Conservation (phyloP, 345 rosid genomes). For the Carallia brachiata region DNA sequence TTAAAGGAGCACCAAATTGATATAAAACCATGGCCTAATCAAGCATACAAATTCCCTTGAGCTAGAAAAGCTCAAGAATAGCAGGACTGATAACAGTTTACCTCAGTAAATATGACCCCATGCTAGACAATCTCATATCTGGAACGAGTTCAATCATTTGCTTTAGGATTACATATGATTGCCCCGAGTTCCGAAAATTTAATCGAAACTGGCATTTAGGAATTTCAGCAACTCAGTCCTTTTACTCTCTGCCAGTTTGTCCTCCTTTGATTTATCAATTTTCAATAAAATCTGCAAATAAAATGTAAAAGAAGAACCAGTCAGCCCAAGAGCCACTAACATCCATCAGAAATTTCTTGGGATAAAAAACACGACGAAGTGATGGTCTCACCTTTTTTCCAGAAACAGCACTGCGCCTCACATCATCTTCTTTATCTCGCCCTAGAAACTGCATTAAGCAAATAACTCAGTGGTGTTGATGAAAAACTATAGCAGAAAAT, state of each 20-base stretch:
- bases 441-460: constrained; percentile 60
- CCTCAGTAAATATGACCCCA: neutral
- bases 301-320: constrained; percentile 5
- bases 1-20: neutral
- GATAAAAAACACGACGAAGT: neutral
- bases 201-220: constrained; percentile 94
- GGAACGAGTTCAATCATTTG: neutral
- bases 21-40: neutral
- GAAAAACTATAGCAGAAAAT: neutral
- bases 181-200: constrained; percentile 24
- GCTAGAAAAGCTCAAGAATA: neutral
- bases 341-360: neutral
- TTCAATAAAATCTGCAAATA: constrained; percentile 68
- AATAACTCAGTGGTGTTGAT: neutral
- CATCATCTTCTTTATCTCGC: constrained; percentile 71
- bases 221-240: constrained; percentile 90
- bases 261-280: constrained; percentile 95
- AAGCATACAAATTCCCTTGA: neutral
- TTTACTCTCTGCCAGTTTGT: constrained; percentile 83
- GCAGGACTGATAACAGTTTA: neutral
- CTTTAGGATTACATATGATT: neutral
- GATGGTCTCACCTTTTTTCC: constrained; percentile 72
- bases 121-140: neutral
- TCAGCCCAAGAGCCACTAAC: neutral
- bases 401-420: constrained; percentile 92